phyloP scores from a whole-genome alignment of 2,329 filamentous ascomycete species.

The Fusarium sp. region DNA sequence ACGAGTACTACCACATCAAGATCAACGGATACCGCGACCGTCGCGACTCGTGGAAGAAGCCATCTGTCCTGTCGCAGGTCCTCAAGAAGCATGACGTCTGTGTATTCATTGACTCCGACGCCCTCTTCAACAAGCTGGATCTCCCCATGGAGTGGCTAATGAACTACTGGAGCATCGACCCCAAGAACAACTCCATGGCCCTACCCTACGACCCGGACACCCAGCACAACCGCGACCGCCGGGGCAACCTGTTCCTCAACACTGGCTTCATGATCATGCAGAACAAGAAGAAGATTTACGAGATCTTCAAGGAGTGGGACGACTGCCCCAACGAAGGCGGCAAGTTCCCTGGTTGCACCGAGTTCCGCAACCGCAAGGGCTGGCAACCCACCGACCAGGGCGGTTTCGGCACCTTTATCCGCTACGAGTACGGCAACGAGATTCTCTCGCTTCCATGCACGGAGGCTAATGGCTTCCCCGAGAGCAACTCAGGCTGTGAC shows the following conservation, averaged over 20 bases:
- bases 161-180: slow-evolving; percentile 60
- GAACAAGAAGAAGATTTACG: slow-evolving; percentile 61
- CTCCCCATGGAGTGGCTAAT: slow-evolving; percentile 53
- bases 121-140: slow-evolving; percentile 53
- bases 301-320: slow-evolving; percentile 64
- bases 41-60: slow-evolving; percentile 61
- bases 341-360: slow-evolving; percentile 54
- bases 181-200: slow-evolving; percentile 56
- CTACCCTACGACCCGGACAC: slow-evolving; percentile 57
- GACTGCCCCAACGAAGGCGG: slow-evolving; percentile 56
- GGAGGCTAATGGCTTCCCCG: slow-evolving; percentile 60
- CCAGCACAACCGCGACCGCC: slow-evolving; percentile 56
- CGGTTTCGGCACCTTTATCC: slow-evolving; percentile 58
- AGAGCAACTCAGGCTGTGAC: slow-evolving; percentile 54
- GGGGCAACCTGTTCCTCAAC: slow-evolving; percentile 60
- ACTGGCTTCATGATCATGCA: slow-evolving; percentile 68
- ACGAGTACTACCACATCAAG: slow-evolving; percentile 61
- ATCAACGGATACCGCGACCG: slow-evolving; percentile 54
- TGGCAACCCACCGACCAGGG: slow-evolving; percentile 58
- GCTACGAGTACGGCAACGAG: slow-evolving; percentile 57
- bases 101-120: slow-evolving; percentile 60
- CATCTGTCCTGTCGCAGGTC: slow-evolving; percentile 56
- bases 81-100: slow-evolving; percentile 58
- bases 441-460: slow-evolving; percentile 56
- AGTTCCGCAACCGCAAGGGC: slow-evolving; percentile 53